Conservation (phyloP, 2,329 filamentous ascomycete species). For the Cordyceps cateniannulata region DNA sequence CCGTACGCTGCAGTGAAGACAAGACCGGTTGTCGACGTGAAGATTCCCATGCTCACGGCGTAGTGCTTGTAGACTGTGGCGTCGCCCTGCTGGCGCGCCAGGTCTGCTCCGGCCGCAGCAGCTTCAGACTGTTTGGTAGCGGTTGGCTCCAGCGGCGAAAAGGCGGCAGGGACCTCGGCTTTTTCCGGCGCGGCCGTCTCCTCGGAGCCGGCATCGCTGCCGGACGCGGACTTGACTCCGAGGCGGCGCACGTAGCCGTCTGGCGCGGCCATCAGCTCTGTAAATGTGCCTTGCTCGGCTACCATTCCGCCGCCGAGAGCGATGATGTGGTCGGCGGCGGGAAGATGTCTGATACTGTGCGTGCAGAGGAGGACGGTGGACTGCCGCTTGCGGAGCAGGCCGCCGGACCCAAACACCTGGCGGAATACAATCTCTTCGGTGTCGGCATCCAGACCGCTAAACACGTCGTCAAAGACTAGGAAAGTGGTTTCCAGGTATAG, state of each 20-base stretch:
- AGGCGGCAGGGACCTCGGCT: not conserved
- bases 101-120: not conserved
- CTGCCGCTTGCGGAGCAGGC: slow-evolving; percentile 24
- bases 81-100: not conserved
- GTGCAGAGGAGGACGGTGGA: slow-evolving; percentile 36
- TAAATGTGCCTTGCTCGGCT: slow-evolving; percentile 33
- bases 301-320: slow-evolving; percentile 32
- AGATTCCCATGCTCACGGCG: slow-evolving; percentile 21
- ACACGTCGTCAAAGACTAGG: slow-evolving; percentile 29
- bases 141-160: not conserved
- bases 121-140: not conserved
- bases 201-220: not conserved
- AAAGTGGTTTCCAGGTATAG: slow-evolving; percentile 25
- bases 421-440: slow-evolving; percentile 21
- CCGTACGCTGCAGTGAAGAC: slow-evolving; percentile 21
- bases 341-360: slow-evolving; percentile 26
- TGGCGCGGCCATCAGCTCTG: slow-evolving; percentile 21
- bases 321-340: slow-evolving; percentile 39
- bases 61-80: slow-evolving; percentile 26
- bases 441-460: slow-evolving; percentile 28
- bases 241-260: slow-evolving; percentile 33
- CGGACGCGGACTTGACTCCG: slow-evolving; percentile 20
- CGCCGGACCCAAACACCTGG: slow-evolving; percentile 21
- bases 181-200: not conserved
- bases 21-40: slow-evolving; percentile 16